Evolutionary conservation across 495 filamentous ascomycete genomes (phyloP).

Genomic region (Hypoxylon fuscum): DNA sequence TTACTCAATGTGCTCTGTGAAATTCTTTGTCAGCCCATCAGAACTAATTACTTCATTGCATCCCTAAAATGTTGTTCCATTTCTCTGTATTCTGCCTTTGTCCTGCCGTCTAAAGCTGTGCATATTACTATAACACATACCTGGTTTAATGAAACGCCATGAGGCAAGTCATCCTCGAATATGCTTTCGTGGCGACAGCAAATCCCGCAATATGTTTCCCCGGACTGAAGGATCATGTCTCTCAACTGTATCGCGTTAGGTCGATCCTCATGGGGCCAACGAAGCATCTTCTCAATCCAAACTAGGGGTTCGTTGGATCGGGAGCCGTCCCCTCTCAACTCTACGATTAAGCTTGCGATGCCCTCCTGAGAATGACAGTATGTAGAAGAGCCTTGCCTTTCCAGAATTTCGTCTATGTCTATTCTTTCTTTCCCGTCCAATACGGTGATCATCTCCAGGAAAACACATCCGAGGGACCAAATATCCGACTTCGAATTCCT

Average conservation of each 20-base stretch:
- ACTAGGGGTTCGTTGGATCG: background rate
- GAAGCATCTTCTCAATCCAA: background rate
- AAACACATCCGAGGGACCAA: conserved; percentile 55
- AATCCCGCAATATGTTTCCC: background rate
- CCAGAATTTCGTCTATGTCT: background rate
- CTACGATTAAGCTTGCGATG: background rate
- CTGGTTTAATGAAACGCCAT: background rate
- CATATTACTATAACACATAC: background rate
- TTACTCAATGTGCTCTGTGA: too few species aligned
- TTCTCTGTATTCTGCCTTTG: too few species aligned
- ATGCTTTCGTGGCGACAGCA: background rate
- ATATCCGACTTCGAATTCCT: conserved; percentile 49
- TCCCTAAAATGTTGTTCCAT: too few species aligned
- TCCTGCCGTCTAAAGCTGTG: background rate
- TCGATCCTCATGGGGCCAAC: background rate
- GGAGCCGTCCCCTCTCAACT: background rate
- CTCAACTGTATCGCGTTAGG: background rate
- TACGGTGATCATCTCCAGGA: conserved; percentile 52
- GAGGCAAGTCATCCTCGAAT: background rate
- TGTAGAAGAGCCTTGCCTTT: background rate
- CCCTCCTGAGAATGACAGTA: background rate
- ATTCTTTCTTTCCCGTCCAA: conserved; percentile 21
- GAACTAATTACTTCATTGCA: too few species aligned
- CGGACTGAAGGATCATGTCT: background rate
- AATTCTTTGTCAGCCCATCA: too few species aligned